Conservation (phyloP, 371 early-diverging fungal species). For the Mucor velutinosus region DNA sequence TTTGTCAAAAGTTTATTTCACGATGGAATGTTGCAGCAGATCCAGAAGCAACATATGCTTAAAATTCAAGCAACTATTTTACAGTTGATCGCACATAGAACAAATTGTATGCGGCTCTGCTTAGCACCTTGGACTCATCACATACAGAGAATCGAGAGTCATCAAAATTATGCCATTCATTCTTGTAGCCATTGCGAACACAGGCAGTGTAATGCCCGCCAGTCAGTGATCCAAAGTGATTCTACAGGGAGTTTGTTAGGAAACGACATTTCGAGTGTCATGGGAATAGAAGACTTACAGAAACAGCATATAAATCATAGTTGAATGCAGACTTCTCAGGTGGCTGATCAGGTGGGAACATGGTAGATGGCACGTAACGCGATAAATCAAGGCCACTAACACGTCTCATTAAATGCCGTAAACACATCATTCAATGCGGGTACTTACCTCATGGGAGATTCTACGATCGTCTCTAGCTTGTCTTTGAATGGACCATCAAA, state of each 20-base stretch:
- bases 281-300: constrained; percentile 45
- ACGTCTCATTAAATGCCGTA: background rate
- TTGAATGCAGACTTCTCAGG: constrained; percentile 25
- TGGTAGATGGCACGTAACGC: constrained; percentile 33
- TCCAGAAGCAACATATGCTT: background rate
- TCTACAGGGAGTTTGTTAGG: too few relatives aligned
- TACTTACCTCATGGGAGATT: constrained; percentile 73
- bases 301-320: constrained; percentile 92
- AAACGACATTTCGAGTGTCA: too few relatives aligned
- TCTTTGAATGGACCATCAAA: constrained; percentile 91
- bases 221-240: constrained; percentile 90
- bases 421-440: background rate
- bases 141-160: constrained; percentile 82
- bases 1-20: too few relatives aligned
- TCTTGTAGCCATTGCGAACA: constrained; percentile 76
- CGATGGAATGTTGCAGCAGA: background rate
- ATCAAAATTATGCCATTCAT: constrained; percentile 93
- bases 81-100: constrained; percentile 39
- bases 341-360: constrained; percentile 25
- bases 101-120: constrained; percentile 36
- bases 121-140: constrained; percentile 63
- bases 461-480: constrained; percentile 87
- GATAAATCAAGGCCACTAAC: constrained; percentile 39
- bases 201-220: constrained; percentile 96
- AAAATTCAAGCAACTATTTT: constrained; percentile 9